Percentiles rank a stretch among this genome's conserved stretches.
phyloP scores from a whole-genome alignment of 768 basidiomycete genomes.

The Gymnopilus dilepis region DNA sequence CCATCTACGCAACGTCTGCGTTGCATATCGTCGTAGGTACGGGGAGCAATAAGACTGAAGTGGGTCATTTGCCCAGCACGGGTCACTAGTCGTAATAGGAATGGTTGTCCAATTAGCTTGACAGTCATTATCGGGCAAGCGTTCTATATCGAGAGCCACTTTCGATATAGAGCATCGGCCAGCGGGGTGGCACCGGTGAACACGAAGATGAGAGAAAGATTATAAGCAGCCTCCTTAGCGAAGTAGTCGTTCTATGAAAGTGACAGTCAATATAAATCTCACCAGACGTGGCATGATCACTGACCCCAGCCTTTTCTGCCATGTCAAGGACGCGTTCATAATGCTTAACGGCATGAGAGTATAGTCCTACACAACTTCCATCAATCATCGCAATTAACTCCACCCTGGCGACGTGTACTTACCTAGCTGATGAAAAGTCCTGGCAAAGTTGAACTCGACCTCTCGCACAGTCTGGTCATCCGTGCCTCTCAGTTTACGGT shows the following conservation, averaged over 20 bases:
- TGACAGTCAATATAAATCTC: neutral
- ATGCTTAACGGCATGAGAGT: conserved; percentile 82
- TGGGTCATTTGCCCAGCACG: too few species aligned
- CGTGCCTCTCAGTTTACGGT: conserved; percentile 65
- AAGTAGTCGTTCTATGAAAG: conserved; percentile 50
- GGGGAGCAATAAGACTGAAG: too few species aligned
- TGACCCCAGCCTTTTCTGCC: conserved; percentile 50
- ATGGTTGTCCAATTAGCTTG: too few species aligned
- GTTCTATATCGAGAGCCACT: conserved; percentile 78
- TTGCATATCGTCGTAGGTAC: too few species aligned
- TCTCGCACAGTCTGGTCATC: conserved; percentile 60
- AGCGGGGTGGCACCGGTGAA: conserved; percentile 76
- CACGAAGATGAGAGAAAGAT: conserved; percentile 82
- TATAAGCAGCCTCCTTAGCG: conserved; percentile 84
- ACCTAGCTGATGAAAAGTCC: conserved; percentile 95
- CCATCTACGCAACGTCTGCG: too few species aligned
- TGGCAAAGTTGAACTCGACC: conserved; percentile 92
- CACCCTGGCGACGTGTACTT: conserved; percentile 21
- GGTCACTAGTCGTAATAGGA: too few species aligned
- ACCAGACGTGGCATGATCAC: conserved; percentile 12
- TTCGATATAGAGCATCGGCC: conserved; percentile 71
- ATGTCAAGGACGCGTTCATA: conserved; percentile 78
- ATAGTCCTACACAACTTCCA: conserved; percentile 57
- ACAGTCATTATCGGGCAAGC: too few species aligned
- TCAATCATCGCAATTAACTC: neutral